Conservation (phyloP, 1,284 basidiomycete species). For the Violaceomyces palustris region DNA sequence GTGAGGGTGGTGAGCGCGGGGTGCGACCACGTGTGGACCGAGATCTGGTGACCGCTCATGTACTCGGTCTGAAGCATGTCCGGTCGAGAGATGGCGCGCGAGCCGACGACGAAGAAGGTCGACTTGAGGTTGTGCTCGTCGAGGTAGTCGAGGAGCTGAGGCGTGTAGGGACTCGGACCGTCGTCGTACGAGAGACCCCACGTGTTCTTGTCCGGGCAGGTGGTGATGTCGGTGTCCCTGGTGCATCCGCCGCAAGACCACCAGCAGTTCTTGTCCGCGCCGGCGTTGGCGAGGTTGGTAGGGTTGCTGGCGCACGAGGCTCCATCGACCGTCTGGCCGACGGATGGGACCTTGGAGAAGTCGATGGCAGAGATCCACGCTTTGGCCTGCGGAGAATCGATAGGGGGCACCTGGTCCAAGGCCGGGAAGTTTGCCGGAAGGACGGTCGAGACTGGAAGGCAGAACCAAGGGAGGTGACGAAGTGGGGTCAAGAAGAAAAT, state of each 20-base stretch:
- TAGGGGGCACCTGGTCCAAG: conserved; percentile 65
- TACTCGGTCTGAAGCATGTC: conserved; percentile 74
- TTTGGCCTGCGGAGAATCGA: conserved; percentile 65
- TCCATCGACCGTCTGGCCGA: conserved; percentile 59
- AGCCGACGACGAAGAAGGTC: conserved; percentile 90
- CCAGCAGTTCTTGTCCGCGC: conserved; percentile 63
- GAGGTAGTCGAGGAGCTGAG: conserved; percentile 65
- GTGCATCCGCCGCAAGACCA: conserved; percentile 81
- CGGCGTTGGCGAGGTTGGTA: conserved; percentile 59
- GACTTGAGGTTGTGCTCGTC: conserved; percentile 64
- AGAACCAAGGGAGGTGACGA: no score
- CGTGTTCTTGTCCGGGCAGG: conserved; percentile 71
- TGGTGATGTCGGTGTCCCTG: conserved; percentile 66
- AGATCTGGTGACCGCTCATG: conserved; percentile 61
- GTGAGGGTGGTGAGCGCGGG: conserved; percentile 68
- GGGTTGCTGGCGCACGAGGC: conserved; percentile 67
- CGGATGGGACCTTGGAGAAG: conserved; percentile 62
- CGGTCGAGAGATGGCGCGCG: conserved; percentile 76
- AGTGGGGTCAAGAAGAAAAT: no score
- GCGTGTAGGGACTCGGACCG: conserved; percentile 75
- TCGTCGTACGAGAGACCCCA: conserved; percentile 71
- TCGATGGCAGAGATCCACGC: conserved; percentile 69
- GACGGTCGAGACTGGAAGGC: conserved; percentile 12
- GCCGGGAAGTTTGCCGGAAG: conserved; percentile 62
- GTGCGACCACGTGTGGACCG: conserved; percentile 58